Evolutionary conservation across 768 basidiomycete genomes (phyloP), one percentile per base, ranked within the genome.

Genomic region (Tricholoma flavovirens): DNA sequence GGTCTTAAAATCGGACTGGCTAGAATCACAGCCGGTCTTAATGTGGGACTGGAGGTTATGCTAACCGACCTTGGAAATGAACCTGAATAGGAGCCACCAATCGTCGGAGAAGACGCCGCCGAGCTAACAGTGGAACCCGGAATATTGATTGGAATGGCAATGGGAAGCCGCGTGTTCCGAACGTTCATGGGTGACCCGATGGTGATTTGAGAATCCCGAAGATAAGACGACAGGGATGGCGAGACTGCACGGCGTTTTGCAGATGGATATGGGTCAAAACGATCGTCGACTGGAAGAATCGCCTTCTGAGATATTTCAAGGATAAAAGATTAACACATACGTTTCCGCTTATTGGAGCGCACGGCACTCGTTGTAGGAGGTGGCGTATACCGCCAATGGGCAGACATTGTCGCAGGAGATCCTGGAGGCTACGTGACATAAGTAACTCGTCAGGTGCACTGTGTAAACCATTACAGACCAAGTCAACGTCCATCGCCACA

Each of bases 231-330:
- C 57, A 90, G 68, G 4, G 89, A 90, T 6, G 90, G 90, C 11
- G 90, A 92, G 21, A 91, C 89, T 10, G 90, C 90, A 38, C 90
- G 83, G 40, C 90, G 83, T 70, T 92, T 92, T 17, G 85, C 82
- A 43, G 80, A 83, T 30, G 87, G 85, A 70, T 92, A 92, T 49
- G 90, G 90, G 66, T 92, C 90, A 67, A 87, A 92, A 9, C 90
- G 84, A 66, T 92, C 90, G 55, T 91, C 90, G 60, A 88, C 88
- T 90, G 55, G 36, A 38, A 62, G n/a, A 63, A 60, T 52, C 32
- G 19, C 50, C 51, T 38, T 42, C 38, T 43, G 56, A 22, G 59
- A 50, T 14, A 24, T 45, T 57, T 43, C 59, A 29, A 15, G 17
- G 46, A 40, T 24, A 55, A 26, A 33, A 54, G 56, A 48, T 51